A percentile compares a stretch with the other conserved stretches of the same genome.
Conservation (phyloP, 768 basidiomycete species). For the Psilocybe sp. region DNA sequence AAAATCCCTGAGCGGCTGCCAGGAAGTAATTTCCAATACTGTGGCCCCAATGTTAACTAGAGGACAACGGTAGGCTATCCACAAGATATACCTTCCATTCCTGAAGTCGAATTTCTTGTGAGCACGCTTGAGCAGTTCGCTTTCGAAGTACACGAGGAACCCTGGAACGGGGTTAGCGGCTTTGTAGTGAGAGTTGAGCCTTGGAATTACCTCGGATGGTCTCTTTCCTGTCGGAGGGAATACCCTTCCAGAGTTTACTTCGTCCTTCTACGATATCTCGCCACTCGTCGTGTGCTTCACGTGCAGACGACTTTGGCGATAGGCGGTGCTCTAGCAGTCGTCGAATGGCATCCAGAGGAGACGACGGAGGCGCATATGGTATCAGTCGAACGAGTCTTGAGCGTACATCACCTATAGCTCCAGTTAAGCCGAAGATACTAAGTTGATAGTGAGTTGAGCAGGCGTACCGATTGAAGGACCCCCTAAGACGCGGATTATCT, state of each 20-base stretch:
- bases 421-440: neutral
- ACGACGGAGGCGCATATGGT: conserved; percentile 53
- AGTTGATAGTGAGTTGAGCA: conserved; percentile 1
- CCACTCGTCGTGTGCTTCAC: conserved; percentile 87
- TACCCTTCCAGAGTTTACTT: conserved; percentile 77
- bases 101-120: conserved; percentile 94
- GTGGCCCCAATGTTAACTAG: neutral
- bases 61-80: neutral
- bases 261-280: conserved; percentile 87
- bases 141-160: conserved; percentile 91
- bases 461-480: conserved; percentile 76
- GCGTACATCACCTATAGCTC: conserved; percentile 71
- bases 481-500: conserved; percentile 89
- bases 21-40: conserved; percentile 92
- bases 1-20: conserved; percentile 85
- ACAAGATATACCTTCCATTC: conserved; percentile 63
- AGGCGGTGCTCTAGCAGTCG: conserved; percentile 78
- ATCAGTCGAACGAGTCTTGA: conserved; percentile 89
- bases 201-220: conserved; percentile 71
- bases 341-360: conserved; percentile 72
- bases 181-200: neutral
- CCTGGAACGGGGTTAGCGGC: conserved; percentile 42
- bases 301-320: conserved; percentile 62
- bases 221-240: conserved; percentile 89
- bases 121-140: conserved; percentile 80